Percentiles rank a stretch among this genome's conserved stretches.
Evolutionary conservation across 2,329 filamentous ascomycete species (phyloP).

Genomic region (Phoma sp.): DNA sequence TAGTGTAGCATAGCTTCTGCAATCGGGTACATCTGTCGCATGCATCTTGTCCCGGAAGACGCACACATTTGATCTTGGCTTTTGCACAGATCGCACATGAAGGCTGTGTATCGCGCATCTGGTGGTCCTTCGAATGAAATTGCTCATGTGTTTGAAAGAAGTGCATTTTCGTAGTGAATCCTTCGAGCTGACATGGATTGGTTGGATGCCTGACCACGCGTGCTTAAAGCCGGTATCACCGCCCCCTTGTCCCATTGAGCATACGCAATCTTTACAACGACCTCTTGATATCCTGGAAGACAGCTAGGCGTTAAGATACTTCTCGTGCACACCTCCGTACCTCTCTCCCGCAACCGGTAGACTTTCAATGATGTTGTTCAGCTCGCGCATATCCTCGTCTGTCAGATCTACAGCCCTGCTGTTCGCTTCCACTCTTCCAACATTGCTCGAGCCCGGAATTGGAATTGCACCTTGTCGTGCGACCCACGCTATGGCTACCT

Average conservation of each 20-base stretch:
- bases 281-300: neutral
- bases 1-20: neutral
- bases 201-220: neutral
- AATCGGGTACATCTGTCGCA: constrained; percentile 10
- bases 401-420: constrained; percentile 57
- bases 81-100: constrained; percentile 9
- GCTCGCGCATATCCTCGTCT: constrained; percentile 21
- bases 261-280: neutral
- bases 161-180: too few relatives aligned
- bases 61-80: constrained; percentile 12
- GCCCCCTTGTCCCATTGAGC: neutral
- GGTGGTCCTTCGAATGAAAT: too few relatives aligned
- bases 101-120: neutral
- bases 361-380: neutral
- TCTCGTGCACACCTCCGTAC: constrained; percentile 18
- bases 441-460: constrained; percentile 66
- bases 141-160: too few relatives aligned
- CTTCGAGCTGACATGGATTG: neutral
- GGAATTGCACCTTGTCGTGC: constrained; percentile 62
- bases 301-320: constrained; percentile 12
- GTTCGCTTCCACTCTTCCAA: constrained; percentile 63
- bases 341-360: constrained; percentile 14
- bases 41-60: neutral
- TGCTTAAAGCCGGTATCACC: constrained; percentile 3
- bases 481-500: constrained; percentile 70